Base-by-base conservation (phyloP, 1,284 basidiomycete genomes). In the Ustilago trichophora region DNA sequence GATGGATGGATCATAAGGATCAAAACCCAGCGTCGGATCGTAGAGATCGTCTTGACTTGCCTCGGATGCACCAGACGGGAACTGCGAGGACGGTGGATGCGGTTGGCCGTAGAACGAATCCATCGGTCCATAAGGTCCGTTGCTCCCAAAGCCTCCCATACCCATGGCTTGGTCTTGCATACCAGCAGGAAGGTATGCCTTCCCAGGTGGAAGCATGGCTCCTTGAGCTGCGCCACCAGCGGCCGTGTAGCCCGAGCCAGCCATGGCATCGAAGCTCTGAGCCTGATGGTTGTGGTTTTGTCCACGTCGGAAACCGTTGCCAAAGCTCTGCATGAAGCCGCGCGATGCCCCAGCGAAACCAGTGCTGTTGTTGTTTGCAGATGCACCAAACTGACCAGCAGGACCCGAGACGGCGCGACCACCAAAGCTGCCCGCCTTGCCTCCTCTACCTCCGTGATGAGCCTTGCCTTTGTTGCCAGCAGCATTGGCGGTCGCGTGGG, bases 271-370 rank as follows among this genome's bases (percentile, higher is more conserved):
- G n/a, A 65, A 58, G 37, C 55, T 58, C 24, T 56, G 49, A 3
- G 44, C 26, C 19, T 43, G 44, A 4, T 47, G 49, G 13, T 52
- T 64, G 31, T 57, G 53, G 13, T 48, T 52, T 36, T 52, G 60
- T 3, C 45, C 45, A 12, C 58, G 45, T 26, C 65, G 58, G 57
- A 67, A 60, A 6, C 64, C 64, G 13, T 58, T 62, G 19, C 58
- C 65, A 29, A 68, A 57, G 49, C 50, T 68, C 37, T 68, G 65
- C 58, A 68, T 62, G 41, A 68, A 68, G 10, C 52, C 57, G n/a
- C 56, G 46, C 22, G 64, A 51, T 18, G 48, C 47, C 15, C 54
- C 58, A 13, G 58, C 44, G 29, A 68, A 62, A 15, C 58, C 65
- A 16, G 25, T 44, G 43, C n/a, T n/a, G n/a, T 4, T 32, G 36